Conservation (phyloP, 805 yeast genomes). For the Cyberlindnera suaveolens region DNA sequence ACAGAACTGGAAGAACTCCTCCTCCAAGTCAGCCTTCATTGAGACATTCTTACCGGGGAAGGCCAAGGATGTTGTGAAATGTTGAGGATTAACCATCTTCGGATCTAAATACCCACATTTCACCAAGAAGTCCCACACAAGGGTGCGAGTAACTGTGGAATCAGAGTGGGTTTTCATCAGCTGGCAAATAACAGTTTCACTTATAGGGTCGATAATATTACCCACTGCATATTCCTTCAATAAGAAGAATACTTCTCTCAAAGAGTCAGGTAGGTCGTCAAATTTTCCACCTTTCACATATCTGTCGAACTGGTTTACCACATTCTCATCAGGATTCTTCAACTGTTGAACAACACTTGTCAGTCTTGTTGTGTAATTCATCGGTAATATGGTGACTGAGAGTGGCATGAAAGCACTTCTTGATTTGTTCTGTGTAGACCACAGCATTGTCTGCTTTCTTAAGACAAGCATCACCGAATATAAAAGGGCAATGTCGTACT, state of each 20-base stretch:
- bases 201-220: slow-evolving; percentile 39
- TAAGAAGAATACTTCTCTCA: slow-evolving; percentile 36
- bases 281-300: slow-evolving; percentile 12
- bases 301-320: slow-evolving; percentile 22
- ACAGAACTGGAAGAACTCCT: slow-evolving; percentile 32
- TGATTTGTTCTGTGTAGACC: slow-evolving; percentile 32
- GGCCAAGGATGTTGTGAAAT: slow-evolving; percentile 40
- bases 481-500: slow-evolving; percentile 24
- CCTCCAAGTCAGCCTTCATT: slow-evolving; percentile 35
- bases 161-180: slow-evolving; percentile 26
- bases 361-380: slow-evolving; percentile 29
- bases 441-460: slow-evolving; percentile 41
- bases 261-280: slow-evolving; percentile 6
- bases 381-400: slow-evolving; percentile 39
- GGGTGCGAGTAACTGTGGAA: slow-evolving; percentile 44
- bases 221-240: slow-evolving; percentile 53
- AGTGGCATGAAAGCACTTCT: slow-evolving; percentile 32
- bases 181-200: slow-evolving; percentile 43
- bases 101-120: slow-evolving; percentile 23
- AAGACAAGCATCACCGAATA: slow-evolving; percentile 45
- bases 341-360: slow-evolving; percentile 26
- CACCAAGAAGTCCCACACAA: slow-evolving; percentile 45
- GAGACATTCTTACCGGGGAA: slow-evolving; percentile 40
- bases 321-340: slow-evolving; percentile 20
- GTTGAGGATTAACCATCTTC: slow-evolving; percentile 38